A percentile compares a stretch with the other conserved stretches of the same genome.
Evolutionary conservation across 148 eudicot genomes (phyloP).

Genomic region (Nyssa sinensis): DNA sequence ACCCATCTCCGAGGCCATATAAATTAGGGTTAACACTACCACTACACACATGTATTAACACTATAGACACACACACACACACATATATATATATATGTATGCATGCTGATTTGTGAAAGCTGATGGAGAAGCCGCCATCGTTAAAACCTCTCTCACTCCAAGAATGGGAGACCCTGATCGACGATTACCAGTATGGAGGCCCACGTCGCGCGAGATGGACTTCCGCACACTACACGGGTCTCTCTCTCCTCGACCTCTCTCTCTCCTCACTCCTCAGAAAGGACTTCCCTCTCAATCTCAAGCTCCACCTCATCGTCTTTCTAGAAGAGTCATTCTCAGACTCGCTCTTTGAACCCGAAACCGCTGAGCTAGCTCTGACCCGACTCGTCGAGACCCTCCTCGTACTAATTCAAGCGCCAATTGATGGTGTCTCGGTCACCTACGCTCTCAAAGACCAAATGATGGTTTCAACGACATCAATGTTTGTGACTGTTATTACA

Average conservation of each 20-base stretch:
- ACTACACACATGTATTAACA: too few species aligned
- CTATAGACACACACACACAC: too few species aligned
- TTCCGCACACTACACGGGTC: slow-evolving; percentile 29
- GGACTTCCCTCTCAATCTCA: slow-evolving; percentile 53
- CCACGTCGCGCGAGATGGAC: slow-evolving; percentile 40
- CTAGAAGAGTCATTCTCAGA: slow-evolving; percentile 44
- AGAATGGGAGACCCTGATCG: slow-evolving; percentile 86
- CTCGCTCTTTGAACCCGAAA: neutral
- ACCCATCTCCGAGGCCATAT: too few species aligned
- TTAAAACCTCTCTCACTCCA: slow-evolving; percentile 49
- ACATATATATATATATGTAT: too few species aligned
- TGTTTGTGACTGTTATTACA: slow-evolving; percentile 26
- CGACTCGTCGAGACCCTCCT: slow-evolving; percentile 47
- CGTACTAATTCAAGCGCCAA: slow-evolving; percentile 54
- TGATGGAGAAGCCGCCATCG: slow-evolving; percentile 20
- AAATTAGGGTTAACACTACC: too few species aligned
- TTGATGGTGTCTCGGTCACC: slow-evolving; percentile 43
- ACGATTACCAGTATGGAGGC: slow-evolving; percentile 67
- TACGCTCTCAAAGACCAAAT: slow-evolving; percentile 66
- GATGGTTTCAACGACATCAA: slow-evolving; percentile 51
- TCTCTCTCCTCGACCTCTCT: slow-evolving; percentile 54
- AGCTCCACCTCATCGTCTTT: slow-evolving; percentile 60
- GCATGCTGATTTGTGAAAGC: too few species aligned
- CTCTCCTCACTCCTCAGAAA: slow-evolving; percentile 63
- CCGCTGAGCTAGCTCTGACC: slow-evolving; percentile 18